Conservation (phyloP, 345 rosid genomes). For the Jatropha curcas region DNA sequence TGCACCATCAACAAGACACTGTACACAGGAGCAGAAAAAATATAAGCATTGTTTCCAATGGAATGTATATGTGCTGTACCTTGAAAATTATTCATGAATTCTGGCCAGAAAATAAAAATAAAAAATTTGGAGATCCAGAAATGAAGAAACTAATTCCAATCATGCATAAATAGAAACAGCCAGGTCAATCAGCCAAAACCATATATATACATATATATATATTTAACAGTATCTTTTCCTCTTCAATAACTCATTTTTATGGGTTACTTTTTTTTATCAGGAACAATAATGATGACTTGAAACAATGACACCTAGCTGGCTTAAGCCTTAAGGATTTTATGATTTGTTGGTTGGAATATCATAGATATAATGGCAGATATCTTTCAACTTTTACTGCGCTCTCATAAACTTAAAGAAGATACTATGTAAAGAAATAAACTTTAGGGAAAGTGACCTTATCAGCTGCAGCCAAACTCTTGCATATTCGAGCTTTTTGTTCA, state of each 20-base stretch:
- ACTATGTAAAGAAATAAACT: neutral
- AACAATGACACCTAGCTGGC: neutral
- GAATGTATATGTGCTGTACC: neutral
- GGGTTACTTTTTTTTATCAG: neutral
- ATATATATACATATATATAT: too few relatives aligned
- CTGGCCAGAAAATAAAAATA: neutral
- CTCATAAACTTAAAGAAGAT: neutral
- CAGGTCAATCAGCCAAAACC: neutral
- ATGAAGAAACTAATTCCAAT: neutral
- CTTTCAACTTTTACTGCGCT: conserved; percentile 3
- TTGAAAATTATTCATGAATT: neutral
- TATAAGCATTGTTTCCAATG: neutral
- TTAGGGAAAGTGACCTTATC: conserved; percentile 60
- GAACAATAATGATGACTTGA: neutral
- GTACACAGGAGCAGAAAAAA: conserved; percentile 26
- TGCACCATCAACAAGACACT: conserved; percentile 92
- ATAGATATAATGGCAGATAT: neutral
- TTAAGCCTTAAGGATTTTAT: neutral
- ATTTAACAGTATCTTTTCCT: neutral
- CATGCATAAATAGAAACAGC: neutral
- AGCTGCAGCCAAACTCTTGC: conserved; percentile 69
- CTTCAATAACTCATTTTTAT: neutral
- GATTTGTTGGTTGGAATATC: neutral
- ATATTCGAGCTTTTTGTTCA: conserved; percentile 89
- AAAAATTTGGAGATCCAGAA: neutral